Base-by-base conservation (phyloP, 2,329 filamentous ascomycete genomes). In the Zasmidium cellare region DNA sequence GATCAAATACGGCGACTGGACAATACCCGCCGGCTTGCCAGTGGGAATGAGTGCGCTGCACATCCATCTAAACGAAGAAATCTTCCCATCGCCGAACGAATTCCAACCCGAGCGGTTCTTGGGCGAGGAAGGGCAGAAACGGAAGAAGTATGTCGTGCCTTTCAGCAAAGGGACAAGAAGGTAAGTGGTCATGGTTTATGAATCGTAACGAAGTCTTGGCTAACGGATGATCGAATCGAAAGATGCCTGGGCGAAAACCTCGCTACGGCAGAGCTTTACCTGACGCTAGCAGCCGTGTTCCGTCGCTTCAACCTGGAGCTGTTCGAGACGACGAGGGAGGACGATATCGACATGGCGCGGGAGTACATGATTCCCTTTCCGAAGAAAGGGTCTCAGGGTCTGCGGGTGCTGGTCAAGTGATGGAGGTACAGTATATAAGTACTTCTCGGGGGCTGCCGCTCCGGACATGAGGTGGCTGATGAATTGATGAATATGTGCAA, bases 31-130 rank as follows among this genome's bases (percentile, higher is more conserved):
- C 11, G 35, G 16, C 7, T 41, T 6, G 35, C 7, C 35, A 41
- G 28, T 41, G n/a, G 7, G 16, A n/a, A 41, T 41, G 35, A 41
- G 35, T 18, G 5, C 16, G 35, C 35, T 41, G 3, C n/a, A 41
- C 16, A 9, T 18, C 35, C 35, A 41, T 9, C 35, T 41, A 5
- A 41, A 41, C 16, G 28, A 31, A 31, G 28, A 12, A 16, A 55
- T 62, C 23, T 64, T 64, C 24, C 57, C 61, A 14, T 48, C 57
- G 1, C 54, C 56, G 16, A 51, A 55, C 49, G 18, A 41, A n/a
- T 64, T 53, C 47, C 46, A 38, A 1, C 61, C 59, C 3, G 57
- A 64, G 41, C 52, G 61, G 9, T 62, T 59, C 56, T 41, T 61
- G 12, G 56, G 47, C 14, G 51, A 56, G 24, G 45, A 16, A 9